phyloP scores from a whole-genome alignment of 1,139 yeast genomes.

The Pichia sp. region DNA sequence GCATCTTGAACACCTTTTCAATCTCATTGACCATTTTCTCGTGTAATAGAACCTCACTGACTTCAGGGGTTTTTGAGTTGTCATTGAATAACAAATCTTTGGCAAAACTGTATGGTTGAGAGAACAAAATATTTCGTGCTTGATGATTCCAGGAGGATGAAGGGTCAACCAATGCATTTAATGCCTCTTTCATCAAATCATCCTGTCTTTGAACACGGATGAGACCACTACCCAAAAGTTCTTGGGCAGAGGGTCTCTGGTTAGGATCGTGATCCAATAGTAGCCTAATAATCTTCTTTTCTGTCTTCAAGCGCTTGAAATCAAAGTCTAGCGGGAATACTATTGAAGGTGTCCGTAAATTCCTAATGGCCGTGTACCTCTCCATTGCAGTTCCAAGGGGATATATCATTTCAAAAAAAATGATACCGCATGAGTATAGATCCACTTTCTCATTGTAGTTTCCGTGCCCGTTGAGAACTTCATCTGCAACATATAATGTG shows the following conservation, averaged over 20 bases:
- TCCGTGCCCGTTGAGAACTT: slow-evolving; percentile 64
- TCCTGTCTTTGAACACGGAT: slow-evolving; percentile 89
- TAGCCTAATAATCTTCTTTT: slow-evolving; percentile 55
- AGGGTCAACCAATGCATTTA: slow-evolving; percentile 78
- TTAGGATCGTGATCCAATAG: slow-evolving; percentile 74
- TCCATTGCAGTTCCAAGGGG: slow-evolving; percentile 87
- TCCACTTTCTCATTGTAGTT: slow-evolving; percentile 88
- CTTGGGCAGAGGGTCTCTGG: slow-evolving; percentile 71
- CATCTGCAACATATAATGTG: slow-evolving; percentile 85
- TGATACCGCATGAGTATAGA: slow-evolving; percentile 90
- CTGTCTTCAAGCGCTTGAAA: slow-evolving; percentile 42
- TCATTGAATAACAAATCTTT: slow-evolving; percentile 76
- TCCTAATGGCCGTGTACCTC: slow-evolving; percentile 61
- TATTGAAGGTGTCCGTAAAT: slow-evolving; percentile 50
- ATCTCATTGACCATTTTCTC: slow-evolving; percentile 50
- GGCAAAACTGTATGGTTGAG: slow-evolving; percentile 77
- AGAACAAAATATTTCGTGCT: slow-evolving; percentile 77
- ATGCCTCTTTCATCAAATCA: slow-evolving; percentile 79
- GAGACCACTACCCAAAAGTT: slow-evolving; percentile 69
- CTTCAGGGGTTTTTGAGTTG: slow-evolving; percentile 17
- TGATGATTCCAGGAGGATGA: slow-evolving; percentile 93
- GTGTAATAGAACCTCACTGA: slow-evolving; percentile 37
- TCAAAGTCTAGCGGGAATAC: slow-evolving; percentile 64
- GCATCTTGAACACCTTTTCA: slow-evolving; percentile 55
- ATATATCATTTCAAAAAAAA: slow-evolving; percentile 92